Base-by-base conservation (phyloP, 257 asterid species). In the Nicotiana undulata region DNA sequence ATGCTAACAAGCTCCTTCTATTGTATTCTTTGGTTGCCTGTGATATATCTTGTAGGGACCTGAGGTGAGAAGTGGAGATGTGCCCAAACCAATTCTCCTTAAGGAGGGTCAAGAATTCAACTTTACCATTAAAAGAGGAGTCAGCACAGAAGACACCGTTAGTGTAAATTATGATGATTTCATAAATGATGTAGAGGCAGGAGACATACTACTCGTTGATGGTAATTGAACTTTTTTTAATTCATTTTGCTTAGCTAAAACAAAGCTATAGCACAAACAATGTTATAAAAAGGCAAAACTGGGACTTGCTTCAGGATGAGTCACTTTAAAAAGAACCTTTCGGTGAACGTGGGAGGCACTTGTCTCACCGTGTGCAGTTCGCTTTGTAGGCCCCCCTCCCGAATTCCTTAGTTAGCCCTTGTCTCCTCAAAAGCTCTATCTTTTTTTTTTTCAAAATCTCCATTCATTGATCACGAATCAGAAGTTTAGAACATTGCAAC, bases 1-100 rank as follows among this genome's bases (percentile, higher is more conserved):
- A 24, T 20, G 1, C 61, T 49, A 58, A 64, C 9, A 10, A 63
- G 65, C 77, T 32, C 82, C 59, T 63, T 44, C 77, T 28, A 9
- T 63, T 18, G 13, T 9, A 28, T 16, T 59, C 75, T 18, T 61
- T 49, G 49, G 82, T 63, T 70, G 44, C 75, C 40, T 58, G 59
- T 67, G 56, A 79, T 88, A 56, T 81, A 49, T 85, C 31, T 66
- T 80, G 77, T 81, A 96, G 99, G 99, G 99, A 84, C 98, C 99
- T 59, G 99, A 95, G 91, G 99, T 95, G 80, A 91, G 99, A 89
- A 95, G 99, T 86, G 99, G 99, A 70, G 99, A 95, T 74, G 88
- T 95, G 81, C 91, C 97, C 51, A 83, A 90, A 80, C 96, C 99
- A 63, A 89, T 95, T 56, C 79, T 88, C 67, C 97, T 95, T 66